phyloP scores from a whole-genome alignment of 345 rosid genomes.

The Pugionium dolabratum region DNA sequence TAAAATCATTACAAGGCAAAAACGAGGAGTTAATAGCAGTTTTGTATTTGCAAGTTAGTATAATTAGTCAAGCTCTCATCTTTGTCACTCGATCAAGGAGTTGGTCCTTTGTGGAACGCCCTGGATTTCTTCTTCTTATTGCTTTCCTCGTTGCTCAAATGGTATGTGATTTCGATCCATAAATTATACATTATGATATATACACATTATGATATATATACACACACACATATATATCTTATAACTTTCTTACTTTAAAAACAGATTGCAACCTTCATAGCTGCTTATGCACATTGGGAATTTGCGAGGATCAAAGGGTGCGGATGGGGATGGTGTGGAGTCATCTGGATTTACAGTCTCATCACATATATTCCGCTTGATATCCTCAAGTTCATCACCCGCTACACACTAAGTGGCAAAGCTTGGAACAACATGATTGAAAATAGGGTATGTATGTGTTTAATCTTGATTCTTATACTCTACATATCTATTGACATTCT shows the following conservation, averaged over 20 bases:
- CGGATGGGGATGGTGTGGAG: conserved; percentile 97
- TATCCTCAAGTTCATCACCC: conserved; percentile 64
- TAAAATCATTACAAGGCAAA: conserved; percentile 53
- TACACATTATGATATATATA: too few species aligned
- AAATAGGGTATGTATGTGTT: conserved; percentile 55
- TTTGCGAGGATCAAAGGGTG: conserved; percentile 68
- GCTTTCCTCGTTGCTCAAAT: conserved; percentile 77
- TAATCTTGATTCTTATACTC: background rate
- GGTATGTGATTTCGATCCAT: conserved; percentile 39
- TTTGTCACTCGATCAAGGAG: conserved; percentile 57
- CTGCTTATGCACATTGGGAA: conserved; percentile 64
- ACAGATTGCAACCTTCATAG: conserved; percentile 73
- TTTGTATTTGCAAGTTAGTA: conserved; percentile 81
- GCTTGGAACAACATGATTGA: conserved; percentile 81
- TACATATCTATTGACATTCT: background rate
- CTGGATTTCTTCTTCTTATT: conserved; percentile 62
- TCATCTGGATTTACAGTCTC: conserved; percentile 75
- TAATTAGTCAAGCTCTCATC: too few species aligned
- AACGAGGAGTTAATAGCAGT: conserved; percentile 63
- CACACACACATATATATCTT: too few species aligned
- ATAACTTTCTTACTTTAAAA: too few species aligned
- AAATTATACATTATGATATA: background rate
- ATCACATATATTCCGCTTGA: conserved; percentile 82
- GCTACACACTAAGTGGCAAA: conserved; percentile 69
- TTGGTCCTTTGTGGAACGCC: conserved; percentile 82